Percentiles rank a stretch among this genome's conserved stretches.
Evolutionary conservation across 176 grass and related monocot species (phyloP).

Genomic region (barley (Hordeum vulgare)): MorexV3_pseudomolecules_assembly NC_058524.1:222301052-222301551

Average conservation of each 20-base stretch:
- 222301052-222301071: conserved; percentile 11
- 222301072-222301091: neutral
- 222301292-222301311: conserved; percentile 5
- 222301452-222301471: neutral
- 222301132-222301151: too few species aligned
- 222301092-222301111: neutral
- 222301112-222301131: neutral
- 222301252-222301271: conserved; percentile 39
- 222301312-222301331: too few species aligned
- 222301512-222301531: too few species aligned
- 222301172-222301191: neutral
- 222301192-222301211: neutral
- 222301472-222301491: neutral
- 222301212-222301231: conserved; percentile 14
- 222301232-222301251: neutral
- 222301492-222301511: too few species aligned
- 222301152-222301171: too few species aligned
- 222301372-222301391: too few species aligned
- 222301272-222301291: conserved; percentile 11
- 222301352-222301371: too few species aligned
- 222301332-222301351: too few species aligned
- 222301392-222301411: too few species aligned
- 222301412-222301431: too few species aligned
- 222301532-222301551: too few species aligned
- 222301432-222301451: too few species aligned